These are phyloP conservation scores for Diaporthe velutina DNA, from an alignment of 2,329 filamentous ascomycete species.

Conservation along the genomic window DNA sequence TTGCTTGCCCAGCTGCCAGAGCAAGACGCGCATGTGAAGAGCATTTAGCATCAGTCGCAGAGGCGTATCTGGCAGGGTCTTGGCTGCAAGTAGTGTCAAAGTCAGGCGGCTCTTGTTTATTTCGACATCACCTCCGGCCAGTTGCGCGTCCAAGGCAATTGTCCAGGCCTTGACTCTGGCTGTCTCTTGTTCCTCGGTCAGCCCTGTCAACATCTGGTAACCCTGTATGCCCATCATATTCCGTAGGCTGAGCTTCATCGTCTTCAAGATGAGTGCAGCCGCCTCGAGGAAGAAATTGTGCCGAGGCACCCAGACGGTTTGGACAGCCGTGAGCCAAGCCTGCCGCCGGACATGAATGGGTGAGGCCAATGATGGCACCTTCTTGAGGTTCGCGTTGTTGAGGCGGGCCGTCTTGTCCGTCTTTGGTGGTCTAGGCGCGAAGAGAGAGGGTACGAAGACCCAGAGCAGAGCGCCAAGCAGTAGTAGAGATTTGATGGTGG, in stretches of 20 bases:
- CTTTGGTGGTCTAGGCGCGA: conserved; percentile 67
- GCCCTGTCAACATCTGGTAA: conserved; percentile 84
- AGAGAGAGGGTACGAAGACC: conserved; percentile 67
- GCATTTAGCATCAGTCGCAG: conserved; percentile 90
- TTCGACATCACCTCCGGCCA: conserved; percentile 90
- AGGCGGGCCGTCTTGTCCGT: conserved; percentile 57
- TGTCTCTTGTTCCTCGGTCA: conserved; percentile 86
- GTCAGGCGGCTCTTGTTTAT: conserved; percentile 89
- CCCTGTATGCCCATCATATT: conserved; percentile 82
- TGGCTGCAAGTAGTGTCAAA: conserved; percentile 88
- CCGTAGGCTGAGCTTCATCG: conserved; percentile 82
- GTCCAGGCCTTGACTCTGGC: conserved; percentile 92
- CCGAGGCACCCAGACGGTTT: conserved; percentile 90
- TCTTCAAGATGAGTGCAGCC: conserved; percentile 83
- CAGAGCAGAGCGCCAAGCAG: conserved; percentile 67
- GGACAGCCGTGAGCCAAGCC: conserved; percentile 93
- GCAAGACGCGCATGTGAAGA: conserved; percentile 87
- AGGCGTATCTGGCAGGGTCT: conserved; percentile 87
- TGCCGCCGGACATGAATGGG: conserved; percentile 88
- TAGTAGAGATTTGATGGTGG: conserved; percentile 65
- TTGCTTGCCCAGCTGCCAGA: conserved; percentile 81
- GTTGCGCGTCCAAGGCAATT: conserved; percentile 91
- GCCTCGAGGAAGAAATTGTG: conserved; percentile 90
- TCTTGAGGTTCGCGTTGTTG: conserved; percentile 52
- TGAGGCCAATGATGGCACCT: conserved; percentile 80